Conservation (phyloP, 768 basidiomycete genomes). For the Amanita molliuscula region DNA sequence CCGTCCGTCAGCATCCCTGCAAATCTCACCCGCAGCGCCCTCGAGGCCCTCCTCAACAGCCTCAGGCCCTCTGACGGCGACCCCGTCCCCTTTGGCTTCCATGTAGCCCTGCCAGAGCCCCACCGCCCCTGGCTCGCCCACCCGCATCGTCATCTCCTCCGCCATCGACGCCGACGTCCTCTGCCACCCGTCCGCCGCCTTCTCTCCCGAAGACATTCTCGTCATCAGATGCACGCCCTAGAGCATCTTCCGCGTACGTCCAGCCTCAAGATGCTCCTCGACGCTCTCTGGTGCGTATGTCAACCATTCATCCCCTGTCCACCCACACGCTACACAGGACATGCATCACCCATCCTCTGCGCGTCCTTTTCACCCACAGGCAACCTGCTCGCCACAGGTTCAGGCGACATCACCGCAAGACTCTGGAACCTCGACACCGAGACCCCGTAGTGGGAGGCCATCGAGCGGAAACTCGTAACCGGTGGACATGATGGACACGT, state of each 20-base stretch:
- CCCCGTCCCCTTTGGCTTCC: constrained; percentile 87
- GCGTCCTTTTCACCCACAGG: constrained; percentile 96
- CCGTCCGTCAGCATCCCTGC: constrained; percentile 87
- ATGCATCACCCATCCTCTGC: constrained; percentile 88
- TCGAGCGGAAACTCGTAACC: constrained; percentile 84
- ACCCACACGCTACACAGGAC: constrained; percentile 44
- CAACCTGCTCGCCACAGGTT: constrained; percentile 83
- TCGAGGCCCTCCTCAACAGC: constrained; percentile 87
- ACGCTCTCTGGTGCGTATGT: constrained; percentile 73
- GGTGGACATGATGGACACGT: constrained; percentile 94
- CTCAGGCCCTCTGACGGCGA: constrained; percentile 75
- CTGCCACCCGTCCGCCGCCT: constrained; percentile 55
- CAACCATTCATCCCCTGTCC: too few species aligned
- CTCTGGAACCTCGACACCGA: constrained; percentile 94
- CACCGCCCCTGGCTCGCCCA: constrained; percentile 39
- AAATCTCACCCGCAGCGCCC: constrained; percentile 70
- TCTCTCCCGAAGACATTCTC: constrained; percentile 82
- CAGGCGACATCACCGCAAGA: constrained; percentile 87
- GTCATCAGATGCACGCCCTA: constrained; percentile 89
- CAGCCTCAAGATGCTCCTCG: constrained; percentile 89
- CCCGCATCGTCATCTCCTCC: constrained; percentile 74
- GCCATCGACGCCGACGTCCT: constrained; percentile 80
- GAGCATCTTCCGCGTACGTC: constrained; percentile 88
- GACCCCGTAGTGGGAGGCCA: constrained; percentile 92
- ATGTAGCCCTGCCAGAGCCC: constrained; percentile 62